Evolutionary conservation across 768 basidiomycete genomes (phyloP).

Genomic region (Serendipita indica): DNA sequence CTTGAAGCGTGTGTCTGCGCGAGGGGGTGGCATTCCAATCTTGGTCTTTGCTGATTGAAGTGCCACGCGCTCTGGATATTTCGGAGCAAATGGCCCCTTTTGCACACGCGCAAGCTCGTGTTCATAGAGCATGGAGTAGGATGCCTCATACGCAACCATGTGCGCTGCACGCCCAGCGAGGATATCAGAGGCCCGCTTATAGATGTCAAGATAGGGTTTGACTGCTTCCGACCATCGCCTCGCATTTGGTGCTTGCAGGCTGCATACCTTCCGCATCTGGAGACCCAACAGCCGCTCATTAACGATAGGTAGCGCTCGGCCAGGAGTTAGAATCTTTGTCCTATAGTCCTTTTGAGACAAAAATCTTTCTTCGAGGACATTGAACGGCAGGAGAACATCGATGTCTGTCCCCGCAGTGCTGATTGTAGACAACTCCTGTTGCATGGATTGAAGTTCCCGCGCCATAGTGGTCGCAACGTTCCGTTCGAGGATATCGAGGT

Average conservation of each 20-base stretch:
- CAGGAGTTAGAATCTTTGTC: neutral
- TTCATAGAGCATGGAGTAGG: conserved; percentile 37
- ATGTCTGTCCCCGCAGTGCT: conserved; percentile 18
- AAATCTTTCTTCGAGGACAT: conserved; percentile 7
- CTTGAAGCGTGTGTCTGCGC: conserved; percentile 41
- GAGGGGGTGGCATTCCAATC: conserved; percentile 43
- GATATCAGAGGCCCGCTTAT: conserved; percentile 28
- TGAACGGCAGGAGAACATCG: conserved; percentile 12
- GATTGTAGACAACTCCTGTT: conserved; percentile 21
- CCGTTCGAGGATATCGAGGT: conserved; percentile 49
- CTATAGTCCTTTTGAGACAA: neutral
- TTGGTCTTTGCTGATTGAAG: conserved; percentile 36
- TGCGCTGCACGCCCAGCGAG: conserved; percentile 40
- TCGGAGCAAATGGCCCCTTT: conserved; percentile 25
- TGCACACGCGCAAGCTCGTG: conserved; percentile 28
- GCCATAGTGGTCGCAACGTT: conserved; percentile 44
- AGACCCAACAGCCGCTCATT: neutral
- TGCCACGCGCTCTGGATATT: conserved; percentile 33
- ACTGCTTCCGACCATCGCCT: conserved; percentile 29
- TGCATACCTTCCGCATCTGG: neutral
- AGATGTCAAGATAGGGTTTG: conserved; percentile 25
- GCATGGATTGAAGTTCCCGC: conserved; percentile 25
- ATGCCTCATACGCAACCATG: conserved; percentile 43
- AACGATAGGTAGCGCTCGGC: neutral
- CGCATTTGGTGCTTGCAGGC: conserved; percentile 22